Percentiles rank a stretch among this genome's conserved stretches.
Conservation (phyloP, 83 land plant species). For the Picea abies region DNA sequence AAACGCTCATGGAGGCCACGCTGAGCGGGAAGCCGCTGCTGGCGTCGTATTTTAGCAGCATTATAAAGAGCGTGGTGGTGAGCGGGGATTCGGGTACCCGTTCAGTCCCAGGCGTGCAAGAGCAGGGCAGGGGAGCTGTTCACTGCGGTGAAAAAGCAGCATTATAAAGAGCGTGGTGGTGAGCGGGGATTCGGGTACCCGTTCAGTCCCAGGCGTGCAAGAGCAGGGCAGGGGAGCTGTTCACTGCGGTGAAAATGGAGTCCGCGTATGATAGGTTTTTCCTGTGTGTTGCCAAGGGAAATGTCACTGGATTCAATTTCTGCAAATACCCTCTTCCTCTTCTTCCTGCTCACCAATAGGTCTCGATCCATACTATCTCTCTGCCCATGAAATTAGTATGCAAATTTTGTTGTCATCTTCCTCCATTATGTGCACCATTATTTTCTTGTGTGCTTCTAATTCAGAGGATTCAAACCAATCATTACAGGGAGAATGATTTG, state of each 20-base stretch:
- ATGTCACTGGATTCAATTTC: conserved; percentile 10
- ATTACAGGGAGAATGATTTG: too few species aligned
- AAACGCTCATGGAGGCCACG: conserved; percentile 91
- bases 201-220: conserved; percentile 76
- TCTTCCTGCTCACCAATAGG: too few species aligned
- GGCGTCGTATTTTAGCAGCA: conserved; percentile 85
- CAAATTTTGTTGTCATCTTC: too few species aligned
- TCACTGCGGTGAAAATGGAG: conserved; percentile 42
- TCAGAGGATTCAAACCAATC: too few species aligned
- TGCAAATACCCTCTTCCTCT: conserved; percentile 34
- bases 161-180: conserved; percentile 69
- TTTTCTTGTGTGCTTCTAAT: too few species aligned
- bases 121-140: conserved; percentile 69
- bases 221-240: conserved; percentile 66
- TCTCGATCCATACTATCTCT: too few species aligned
- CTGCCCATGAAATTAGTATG: too few species aligned
- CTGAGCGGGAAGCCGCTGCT: conserved; percentile 74
- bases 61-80: conserved; percentile 64
- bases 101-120: conserved; percentile 74
- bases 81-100: conserved; percentile 61
- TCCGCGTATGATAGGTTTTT: conserved; percentile 55
- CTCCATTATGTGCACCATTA: too few species aligned
- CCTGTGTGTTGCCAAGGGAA: conserved; percentile 45
- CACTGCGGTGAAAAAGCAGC: conserved; percentile 69
- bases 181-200: conserved; percentile 59